A percentile compares a stretch with the other conserved stretches of the same genome.
Evolutionary conservation across 192 early-diverging fungal species (phyloP).

Genomic region (Polychytrium aggregatum): DNA sequence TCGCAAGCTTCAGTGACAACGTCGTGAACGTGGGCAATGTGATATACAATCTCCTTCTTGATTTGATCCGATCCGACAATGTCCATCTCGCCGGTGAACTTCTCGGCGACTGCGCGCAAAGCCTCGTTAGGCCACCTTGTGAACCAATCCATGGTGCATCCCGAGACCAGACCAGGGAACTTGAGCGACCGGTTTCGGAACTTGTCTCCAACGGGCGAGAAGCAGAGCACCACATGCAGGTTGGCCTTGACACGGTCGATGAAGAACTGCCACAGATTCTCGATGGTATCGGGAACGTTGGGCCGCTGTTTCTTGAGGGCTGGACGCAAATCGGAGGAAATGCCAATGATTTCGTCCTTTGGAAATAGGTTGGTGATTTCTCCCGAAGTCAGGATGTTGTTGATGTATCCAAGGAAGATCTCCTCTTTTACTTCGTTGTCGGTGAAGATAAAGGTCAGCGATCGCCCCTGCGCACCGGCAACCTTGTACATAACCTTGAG

Average conservation of each 20-base stretch:
- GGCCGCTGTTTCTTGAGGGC: slow-evolving; percentile 50
- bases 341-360: slow-evolving; percentile 50
- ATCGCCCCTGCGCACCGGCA: slow-evolving; percentile 45
- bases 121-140: slow-evolving; percentile 50
- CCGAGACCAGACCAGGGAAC: slow-evolving; percentile 50
- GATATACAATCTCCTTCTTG: slow-evolving; percentile 47
- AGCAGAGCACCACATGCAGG: slow-evolving; percentile 53
- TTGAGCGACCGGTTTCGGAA: slow-evolving; percentile 54
- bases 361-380: slow-evolving; percentile 55
- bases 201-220: slow-evolving; percentile 55
- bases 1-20: slow-evolving; percentile 49
- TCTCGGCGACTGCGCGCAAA: slow-evolving; percentile 44
- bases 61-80: slow-evolving; percentile 41
- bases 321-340: slow-evolving; percentile 39
- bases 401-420: slow-evolving; percentile 50
- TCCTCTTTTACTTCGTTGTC: slow-evolving; percentile 60
- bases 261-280: slow-evolving; percentile 60
- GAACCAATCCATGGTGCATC: slow-evolving; percentile 60
- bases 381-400: slow-evolving; percentile 55
- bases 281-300: slow-evolving; percentile 42
- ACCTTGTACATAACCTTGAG: slow-evolving; percentile 57
- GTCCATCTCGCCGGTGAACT: slow-evolving; percentile 45
- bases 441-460: slow-evolving; percentile 52
- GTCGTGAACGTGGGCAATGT: slow-evolving; percentile 54
- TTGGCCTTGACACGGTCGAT: slow-evolving; percentile 56